Conservation (phyloP, 495 filamentous ascomycete species). For the Penicillium lagena region DNA sequence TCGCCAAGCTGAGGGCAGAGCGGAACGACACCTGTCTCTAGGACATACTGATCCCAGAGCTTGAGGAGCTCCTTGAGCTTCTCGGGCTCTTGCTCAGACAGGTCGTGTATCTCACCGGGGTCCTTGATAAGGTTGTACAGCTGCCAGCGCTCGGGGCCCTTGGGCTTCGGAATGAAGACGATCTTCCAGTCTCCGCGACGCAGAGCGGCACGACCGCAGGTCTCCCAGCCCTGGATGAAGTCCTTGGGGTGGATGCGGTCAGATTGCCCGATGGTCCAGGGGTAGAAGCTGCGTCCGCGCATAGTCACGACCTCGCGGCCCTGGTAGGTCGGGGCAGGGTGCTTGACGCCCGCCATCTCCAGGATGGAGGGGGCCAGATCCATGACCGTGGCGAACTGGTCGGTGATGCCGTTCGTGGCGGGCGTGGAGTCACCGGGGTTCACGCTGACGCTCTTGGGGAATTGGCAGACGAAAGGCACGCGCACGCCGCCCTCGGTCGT, state of each 20-base stretch:
- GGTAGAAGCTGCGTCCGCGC: conserved; percentile 47
- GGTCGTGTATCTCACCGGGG: conserved; percentile 50
- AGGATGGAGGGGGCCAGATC: conserved; percentile 56
- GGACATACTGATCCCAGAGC: conserved; percentile 53
- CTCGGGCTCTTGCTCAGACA: conserved; percentile 53
- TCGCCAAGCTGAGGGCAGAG: conserved; percentile 34
- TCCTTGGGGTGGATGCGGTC: conserved; percentile 41
- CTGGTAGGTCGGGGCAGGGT: conserved; percentile 51
- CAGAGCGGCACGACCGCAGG: conserved; percentile 38
- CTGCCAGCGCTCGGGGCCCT: conserved; percentile 44
- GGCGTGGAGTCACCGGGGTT: conserved; percentile 14
- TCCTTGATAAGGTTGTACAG: conserved; percentile 38
- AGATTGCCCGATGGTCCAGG: conserved; percentile 27
- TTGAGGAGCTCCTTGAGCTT: conserved; percentile 41
- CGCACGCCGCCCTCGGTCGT: conserved; percentile 57
- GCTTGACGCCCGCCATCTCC: conserved; percentile 53
- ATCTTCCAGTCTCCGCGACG: conserved; percentile 45
- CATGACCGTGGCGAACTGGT: conserved; percentile 58
- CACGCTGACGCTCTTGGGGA: conserved; percentile 26
- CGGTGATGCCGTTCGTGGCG: conserved; percentile 35
- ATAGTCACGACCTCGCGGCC: conserved; percentile 52
- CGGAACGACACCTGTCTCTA: conserved; percentile 53
- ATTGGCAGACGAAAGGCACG: conserved; percentile 51
- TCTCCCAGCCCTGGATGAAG: conserved; percentile 43
- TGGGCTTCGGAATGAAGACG: conserved; percentile 42